phyloP scores from a whole-genome alignment of 2,329 filamentous ascomycete species.

The Neonectria punicea region DNA sequence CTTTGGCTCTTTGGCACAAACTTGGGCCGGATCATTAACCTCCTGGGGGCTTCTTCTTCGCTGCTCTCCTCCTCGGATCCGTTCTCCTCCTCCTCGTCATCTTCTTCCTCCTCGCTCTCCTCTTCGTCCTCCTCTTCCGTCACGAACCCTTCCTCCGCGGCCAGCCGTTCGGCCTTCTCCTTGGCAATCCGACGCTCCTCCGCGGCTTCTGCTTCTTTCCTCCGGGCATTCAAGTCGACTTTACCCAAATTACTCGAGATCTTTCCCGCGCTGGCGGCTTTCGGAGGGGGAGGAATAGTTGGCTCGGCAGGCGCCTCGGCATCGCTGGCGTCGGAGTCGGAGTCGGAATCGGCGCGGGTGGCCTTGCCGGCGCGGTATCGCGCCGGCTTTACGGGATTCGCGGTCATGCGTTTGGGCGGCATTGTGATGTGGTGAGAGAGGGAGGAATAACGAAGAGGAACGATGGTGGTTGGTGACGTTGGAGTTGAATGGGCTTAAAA shows the following conservation, averaged over 20 bases:
- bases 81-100: conserved; percentile 52
- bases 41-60: conserved; percentile 67
- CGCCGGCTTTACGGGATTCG: conserved; percentile 82
- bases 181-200: conserved; percentile 60
- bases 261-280: conserved; percentile 65
- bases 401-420: conserved; percentile 90
- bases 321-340: conserved; percentile 62
- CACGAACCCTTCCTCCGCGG: conserved; percentile 71
- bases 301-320: conserved; percentile 48
- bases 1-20: conserved; percentile 71
- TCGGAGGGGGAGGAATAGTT: conserved; percentile 65
- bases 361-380: conserved; percentile 90
- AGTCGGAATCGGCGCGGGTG: conserved; percentile 64
- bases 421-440: conserved; percentile 47
- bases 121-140: conserved; percentile 64
- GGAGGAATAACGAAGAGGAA: conserved; percentile 8
- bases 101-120: conserved; percentile 45
- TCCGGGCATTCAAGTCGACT: conserved; percentile 61
- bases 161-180: conserved; percentile 61
- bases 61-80: conserved; percentile 59
- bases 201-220: conserved; percentile 57
- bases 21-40: conserved; percentile 70
- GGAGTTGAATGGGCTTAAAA: conserved; percentile 26
- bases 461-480: conserved; percentile 36
- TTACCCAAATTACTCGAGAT: conserved; percentile 65